Percentiles rank a stretch among this genome's conserved stretches.
Evolutionary conservation across 768 basidiomycete genomes (phyloP).

Genomic region (Naganishia randhawae): DNA sequence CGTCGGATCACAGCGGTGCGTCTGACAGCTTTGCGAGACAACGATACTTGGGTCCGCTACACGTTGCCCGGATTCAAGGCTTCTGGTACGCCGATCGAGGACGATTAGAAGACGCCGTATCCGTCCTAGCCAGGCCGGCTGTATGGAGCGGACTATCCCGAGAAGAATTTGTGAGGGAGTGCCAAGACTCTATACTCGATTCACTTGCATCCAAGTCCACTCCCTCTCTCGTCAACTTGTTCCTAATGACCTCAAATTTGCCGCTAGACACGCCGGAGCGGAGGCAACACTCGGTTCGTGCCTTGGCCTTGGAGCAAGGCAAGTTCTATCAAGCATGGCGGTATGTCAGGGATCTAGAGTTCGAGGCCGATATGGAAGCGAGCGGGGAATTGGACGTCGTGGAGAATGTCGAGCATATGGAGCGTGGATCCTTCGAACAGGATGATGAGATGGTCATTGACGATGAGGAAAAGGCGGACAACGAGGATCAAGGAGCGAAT

Average conservation of each 20-base stretch:
- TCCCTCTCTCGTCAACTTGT: not conserved
- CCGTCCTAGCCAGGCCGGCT: not conserved
- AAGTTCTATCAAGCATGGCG: conserved; percentile 19
- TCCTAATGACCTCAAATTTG: not conserved
- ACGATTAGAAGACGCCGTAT: not conserved
- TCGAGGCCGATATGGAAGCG: conserved; percentile 10
- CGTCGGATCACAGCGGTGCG: not conserved
- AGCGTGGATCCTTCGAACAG: not conserved
- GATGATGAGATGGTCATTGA: not conserved
- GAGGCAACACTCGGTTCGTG: conserved; percentile 1
- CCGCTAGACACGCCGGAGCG: not conserved
- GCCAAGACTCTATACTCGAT: not conserved
- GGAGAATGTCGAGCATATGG: not conserved
- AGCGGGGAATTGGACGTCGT: not conserved
- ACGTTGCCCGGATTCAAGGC: not conserved
- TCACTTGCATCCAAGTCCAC: not conserved
- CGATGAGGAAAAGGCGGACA: not conserved
- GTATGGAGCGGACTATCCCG: not conserved
- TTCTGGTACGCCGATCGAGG: conserved; percentile 7
- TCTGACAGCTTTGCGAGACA: not conserved
- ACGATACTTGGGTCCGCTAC: not conserved
- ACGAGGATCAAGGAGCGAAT: not conserved
- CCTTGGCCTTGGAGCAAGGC: conserved; percentile 13
- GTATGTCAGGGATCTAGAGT: conserved; percentile 24
- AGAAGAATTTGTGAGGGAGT: not conserved